Percentiles rank a stretch among this genome's conserved stretches.
These are phyloP conservation scores for Alternaria triticina DNA, from an alignment of 2,329 filamentous ascomycete genomes.

Conservation along the genomic window DNA sequence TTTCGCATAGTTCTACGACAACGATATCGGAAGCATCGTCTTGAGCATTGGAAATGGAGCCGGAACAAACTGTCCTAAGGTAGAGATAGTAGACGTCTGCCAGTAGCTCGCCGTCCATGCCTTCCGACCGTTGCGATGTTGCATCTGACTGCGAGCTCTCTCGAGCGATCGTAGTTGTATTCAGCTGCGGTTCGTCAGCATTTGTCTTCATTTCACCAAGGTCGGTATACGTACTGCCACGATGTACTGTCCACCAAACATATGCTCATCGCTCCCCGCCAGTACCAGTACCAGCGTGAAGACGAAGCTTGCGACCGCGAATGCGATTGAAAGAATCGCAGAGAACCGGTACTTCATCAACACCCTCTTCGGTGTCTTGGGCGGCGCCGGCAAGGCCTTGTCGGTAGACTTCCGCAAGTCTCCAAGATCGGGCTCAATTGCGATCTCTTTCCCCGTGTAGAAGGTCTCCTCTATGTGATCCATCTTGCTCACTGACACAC, in stretches of 20 bases:
- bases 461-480: conserved; percentile 5
- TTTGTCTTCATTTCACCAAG: not conserved
- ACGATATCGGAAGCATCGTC: not conserved
- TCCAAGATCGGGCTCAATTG: conserved; percentile 28
- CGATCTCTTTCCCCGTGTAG: conserved; percentile 14
- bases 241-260: conserved; percentile 24
- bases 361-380: conserved; percentile 25
- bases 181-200: not conserved
- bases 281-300: conserved; percentile 26
- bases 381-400: conserved; percentile 25
- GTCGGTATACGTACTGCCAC: conserved; percentile 19
- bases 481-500: not conserved
- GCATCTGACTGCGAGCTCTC: not conserved
- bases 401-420: conserved; percentile 26
- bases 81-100: conserved; percentile 6
- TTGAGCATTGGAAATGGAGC: not conserved
- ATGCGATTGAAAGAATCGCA: conserved; percentile 18
- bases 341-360: conserved; percentile 31
- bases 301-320: conserved; percentile 20
- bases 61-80: not conserved
- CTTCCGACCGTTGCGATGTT: not conserved
- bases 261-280: conserved; percentile 16
- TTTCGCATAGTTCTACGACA: not conserved
- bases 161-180: not conserved
- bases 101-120: not conserved